phyloP scores from a whole-genome alignment of 495 filamentous ascomycete species.

The Monascus purpureus region DNA sequence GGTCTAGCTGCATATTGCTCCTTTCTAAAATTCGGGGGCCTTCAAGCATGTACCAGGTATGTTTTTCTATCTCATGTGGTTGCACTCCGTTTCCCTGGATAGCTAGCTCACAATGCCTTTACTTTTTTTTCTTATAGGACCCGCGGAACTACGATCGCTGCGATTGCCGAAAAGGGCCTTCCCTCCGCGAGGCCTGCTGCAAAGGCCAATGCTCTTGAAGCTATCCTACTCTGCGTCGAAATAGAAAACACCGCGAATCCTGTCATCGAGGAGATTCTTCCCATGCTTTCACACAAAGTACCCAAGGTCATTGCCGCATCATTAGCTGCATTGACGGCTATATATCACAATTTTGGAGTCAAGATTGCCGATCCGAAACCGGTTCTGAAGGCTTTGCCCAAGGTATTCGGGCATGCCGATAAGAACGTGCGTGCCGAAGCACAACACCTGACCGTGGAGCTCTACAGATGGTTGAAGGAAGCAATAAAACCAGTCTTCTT shows the following conservation, averaged over 20 bases:
- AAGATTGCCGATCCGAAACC: slow-evolving; percentile 95
- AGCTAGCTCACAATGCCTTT: slow-evolving; percentile 4
- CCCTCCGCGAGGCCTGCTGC: slow-evolving; percentile 73
- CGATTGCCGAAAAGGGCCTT: slow-evolving; percentile 87
- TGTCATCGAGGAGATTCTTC: slow-evolving; percentile 81
- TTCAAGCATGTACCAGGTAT: slow-evolving; percentile 60
- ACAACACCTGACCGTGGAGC: slow-evolving; percentile 79
- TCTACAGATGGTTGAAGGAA: slow-evolving; percentile 94
- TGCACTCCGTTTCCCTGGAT: too few species aligned
- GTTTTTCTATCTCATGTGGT: slow-evolving; percentile 8
- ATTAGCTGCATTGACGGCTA: slow-evolving; percentile 61
- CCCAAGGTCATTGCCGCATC: slow-evolving; percentile 87
- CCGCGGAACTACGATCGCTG: slow-evolving; percentile 53
- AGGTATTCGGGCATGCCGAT: slow-evolving; percentile 89
- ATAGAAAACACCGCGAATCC: slow-evolving; percentile 75
- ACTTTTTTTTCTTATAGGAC: slow-evolving; percentile 36
- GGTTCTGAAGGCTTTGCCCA: slow-evolving; percentile 79
- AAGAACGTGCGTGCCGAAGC: slow-evolving; percentile 97
- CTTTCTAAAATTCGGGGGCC: slow-evolving; percentile 78
- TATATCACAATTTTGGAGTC: slow-evolving; percentile 88
- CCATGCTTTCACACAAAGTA: slow-evolving; percentile 75
- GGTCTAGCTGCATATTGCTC: slow-evolving; percentile 75
- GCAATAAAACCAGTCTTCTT: slow-evolving; percentile 98
- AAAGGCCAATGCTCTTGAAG: slow-evolving; percentile 77
- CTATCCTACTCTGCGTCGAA: slow-evolving; percentile 78